Evolutionary conservation across 176 grass and related monocot genomes (phyloP).

Genomic region (Oryza punctata): DNA sequence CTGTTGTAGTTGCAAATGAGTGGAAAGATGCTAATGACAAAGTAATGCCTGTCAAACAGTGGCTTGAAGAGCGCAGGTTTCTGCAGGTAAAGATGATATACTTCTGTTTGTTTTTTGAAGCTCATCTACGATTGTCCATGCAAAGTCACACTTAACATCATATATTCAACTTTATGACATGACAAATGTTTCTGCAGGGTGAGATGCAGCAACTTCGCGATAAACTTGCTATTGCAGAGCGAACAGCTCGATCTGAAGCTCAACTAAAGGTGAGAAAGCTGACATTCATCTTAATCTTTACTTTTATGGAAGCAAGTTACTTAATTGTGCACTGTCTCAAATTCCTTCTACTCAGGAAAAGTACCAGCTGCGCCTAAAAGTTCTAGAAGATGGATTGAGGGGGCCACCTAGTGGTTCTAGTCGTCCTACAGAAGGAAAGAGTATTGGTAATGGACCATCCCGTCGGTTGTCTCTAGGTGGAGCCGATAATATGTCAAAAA

Average conservation of each 20-base stretch:
- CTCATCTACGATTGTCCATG: not conserved
- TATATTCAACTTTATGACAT: constrained; percentile 14
- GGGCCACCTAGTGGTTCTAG: constrained; percentile 55
- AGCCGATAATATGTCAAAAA: constrained; percentile 68
- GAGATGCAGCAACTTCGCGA: constrained; percentile 98
- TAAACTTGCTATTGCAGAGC: constrained; percentile 85
- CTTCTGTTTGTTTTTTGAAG: constrained; percentile 14
- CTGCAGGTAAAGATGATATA: constrained; percentile 64
- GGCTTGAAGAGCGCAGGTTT: constrained; percentile 98
- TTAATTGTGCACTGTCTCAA: not conserved
- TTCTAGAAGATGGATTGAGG: constrained; percentile 92
- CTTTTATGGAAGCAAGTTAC: not conserved
- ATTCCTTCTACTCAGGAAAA: constrained; percentile 65
- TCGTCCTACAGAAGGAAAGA: constrained; percentile 63
- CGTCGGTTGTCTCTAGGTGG: constrained; percentile 79
- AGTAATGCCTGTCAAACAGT: constrained; percentile 99
- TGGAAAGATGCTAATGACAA: constrained; percentile 99
- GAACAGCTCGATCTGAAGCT: constrained; percentile 79
- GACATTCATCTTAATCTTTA: constrained; percentile 14
- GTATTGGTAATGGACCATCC: constrained; percentile 56
- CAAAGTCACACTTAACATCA: not conserved
- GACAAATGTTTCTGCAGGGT: constrained; percentile 53
- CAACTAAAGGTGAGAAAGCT: constrained; percentile 74
- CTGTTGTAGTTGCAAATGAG: constrained; percentile 93
- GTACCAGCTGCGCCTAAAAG: constrained; percentile 78